A percentile compares a stretch with the other conserved stretches of the same genome.
Conservation (phyloP, 2,329 filamentous ascomycete species). For the Calonectria multiphialidica region DNA sequence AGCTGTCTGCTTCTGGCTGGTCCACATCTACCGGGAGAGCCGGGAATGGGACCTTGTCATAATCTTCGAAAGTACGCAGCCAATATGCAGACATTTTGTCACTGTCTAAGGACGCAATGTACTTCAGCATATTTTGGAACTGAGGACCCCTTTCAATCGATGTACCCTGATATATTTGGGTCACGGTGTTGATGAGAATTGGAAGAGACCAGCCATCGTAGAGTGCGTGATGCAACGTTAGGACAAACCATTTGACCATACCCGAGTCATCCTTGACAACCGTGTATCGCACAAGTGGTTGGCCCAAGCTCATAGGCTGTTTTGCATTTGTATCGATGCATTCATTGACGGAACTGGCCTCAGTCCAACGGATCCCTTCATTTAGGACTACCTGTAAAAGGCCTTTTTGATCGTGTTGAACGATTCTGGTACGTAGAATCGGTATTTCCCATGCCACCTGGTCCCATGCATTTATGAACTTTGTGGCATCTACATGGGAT, state of each 20-base stretch:
- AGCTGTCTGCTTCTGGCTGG: conserved; percentile 10
- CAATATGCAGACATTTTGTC: conserved; percentile 2
- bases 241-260: conserved; percentile 31
- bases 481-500: background rate
- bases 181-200: conserved; percentile 28
- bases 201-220: conserved; percentile 46
- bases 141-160: background rate
- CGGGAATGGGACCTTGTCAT: conserved; percentile 14
- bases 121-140: conserved; percentile 18
- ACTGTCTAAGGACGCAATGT: background rate
- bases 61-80: background rate
- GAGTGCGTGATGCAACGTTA: conserved; percentile 43
- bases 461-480: conserved; percentile 29
- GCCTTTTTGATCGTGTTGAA: background rate
- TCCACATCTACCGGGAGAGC: background rate
- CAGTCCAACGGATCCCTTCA: conserved; percentile 12
- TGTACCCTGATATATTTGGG: conserved; percentile 14
- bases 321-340: conserved; percentile 14
- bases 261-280: background rate
- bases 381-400: conserved; percentile 26
- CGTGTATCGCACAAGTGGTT: conserved; percentile 13
- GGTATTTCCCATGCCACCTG: background rate
- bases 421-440: conserved; percentile 25
- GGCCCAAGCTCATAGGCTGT: conserved; percentile 17
- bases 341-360: background rate